Percentiles rank a stretch among this genome's conserved stretches.
Evolutionary conservation across 1,139 yeast species (phyloP).

Genomic region (Candida sp.): DNA sequence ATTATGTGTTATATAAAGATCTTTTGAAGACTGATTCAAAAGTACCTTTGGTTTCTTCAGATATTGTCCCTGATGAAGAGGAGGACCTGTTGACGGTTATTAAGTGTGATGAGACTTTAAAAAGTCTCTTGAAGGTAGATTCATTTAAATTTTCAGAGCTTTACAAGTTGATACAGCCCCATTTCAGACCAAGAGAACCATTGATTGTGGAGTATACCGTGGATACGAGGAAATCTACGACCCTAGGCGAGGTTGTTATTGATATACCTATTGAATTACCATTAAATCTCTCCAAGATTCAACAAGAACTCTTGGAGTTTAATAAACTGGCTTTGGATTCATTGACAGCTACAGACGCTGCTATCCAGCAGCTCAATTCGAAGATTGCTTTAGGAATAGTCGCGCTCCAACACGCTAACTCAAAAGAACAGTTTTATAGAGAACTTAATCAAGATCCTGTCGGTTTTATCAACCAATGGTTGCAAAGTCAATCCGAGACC

Average conservation of each 20-base stretch:
- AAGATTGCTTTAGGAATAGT: slow-evolving; percentile 62
- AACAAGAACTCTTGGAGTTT: slow-evolving; percentile 35
- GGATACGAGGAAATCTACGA: slow-evolving; percentile 70
- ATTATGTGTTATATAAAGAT: slow-evolving; percentile 75
- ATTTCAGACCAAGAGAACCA: slow-evolving; percentile 76
- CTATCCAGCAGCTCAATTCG: slow-evolving; percentile 55
- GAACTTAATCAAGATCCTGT: slow-evolving; percentile 77
- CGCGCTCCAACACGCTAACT: slow-evolving; percentile 57
- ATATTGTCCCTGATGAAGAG: slow-evolving; percentile 8
- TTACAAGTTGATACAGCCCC: slow-evolving; percentile 58
- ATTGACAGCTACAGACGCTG: slow-evolving; percentile 42
- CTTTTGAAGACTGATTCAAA: slow-evolving; percentile 42
- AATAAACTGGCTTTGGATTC: slow-evolving; percentile 38
- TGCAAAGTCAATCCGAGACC: slow-evolving; percentile 71
- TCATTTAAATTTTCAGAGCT: slow-evolving; percentile 69
- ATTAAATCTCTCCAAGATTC: slow-evolving; percentile 37
- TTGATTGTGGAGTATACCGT: slow-evolving; percentile 71
- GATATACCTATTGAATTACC: slow-evolving; percentile 70
- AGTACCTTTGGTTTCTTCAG: slow-evolving; percentile 33
- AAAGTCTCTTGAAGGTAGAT: slow-evolving; percentile 50
- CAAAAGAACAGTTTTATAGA: slow-evolving; percentile 57
- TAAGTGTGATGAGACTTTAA: slow-evolving; percentile 67
- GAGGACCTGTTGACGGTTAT: slow-evolving; percentile 36
- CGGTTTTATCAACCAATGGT: slow-evolving; percentile 68
- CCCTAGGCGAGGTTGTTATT: slow-evolving; percentile 75